phyloP scores from a whole-genome alignment of 257 asterid species.

The Gentiana dahurica region DNA sequence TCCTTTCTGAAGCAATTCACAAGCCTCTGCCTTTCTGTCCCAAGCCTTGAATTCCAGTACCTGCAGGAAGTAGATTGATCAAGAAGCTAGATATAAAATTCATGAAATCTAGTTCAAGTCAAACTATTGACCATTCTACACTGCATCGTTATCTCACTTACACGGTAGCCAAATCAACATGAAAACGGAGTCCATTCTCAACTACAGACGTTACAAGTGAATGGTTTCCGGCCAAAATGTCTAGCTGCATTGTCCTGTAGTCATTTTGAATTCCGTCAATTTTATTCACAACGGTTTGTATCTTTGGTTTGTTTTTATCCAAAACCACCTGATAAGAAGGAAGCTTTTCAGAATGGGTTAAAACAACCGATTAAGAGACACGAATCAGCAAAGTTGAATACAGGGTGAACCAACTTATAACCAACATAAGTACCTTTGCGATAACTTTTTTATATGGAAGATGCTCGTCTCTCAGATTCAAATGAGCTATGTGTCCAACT shows the following conservation, averaged over 20 bases:
- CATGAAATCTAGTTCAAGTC: slow-evolving; percentile 11
- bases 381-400: background rate
- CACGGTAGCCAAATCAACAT: slow-evolving; percentile 87
- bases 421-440: slow-evolving; percentile 48
- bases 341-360: background rate
- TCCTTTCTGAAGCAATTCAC: slow-evolving; percentile 51
- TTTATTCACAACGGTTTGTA: slow-evolving; percentile 89
- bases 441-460: slow-evolving; percentile 57
- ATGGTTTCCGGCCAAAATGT: slow-evolving; percentile 87
- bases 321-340: slow-evolving; percentile 52
- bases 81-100: background rate
- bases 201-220: slow-evolving; percentile 75
- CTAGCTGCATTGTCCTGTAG: slow-evolving; percentile 93
- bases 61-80: slow-evolving; percentile 26
- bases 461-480: slow-evolving; percentile 74
- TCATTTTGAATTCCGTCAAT: slow-evolving; percentile 73
- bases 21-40: slow-evolving; percentile 95
- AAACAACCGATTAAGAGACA: slow-evolving; percentile 6
- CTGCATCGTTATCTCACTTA: slow-evolving; percentile 30
- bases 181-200: slow-evolving; percentile 80
- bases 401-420: slow-evolving; percentile 5
- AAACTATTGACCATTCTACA: slow-evolving; percentile 4
- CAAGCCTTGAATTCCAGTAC: slow-evolving; percentile 91
- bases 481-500: slow-evolving; percentile 90
- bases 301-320: slow-evolving; percentile 85